Evolutionary conservation across 495 filamentous ascomycete species (phyloP), one percentile per base, ranked within the genome.

Genomic region (Cairneyella variabilis): DNA sequence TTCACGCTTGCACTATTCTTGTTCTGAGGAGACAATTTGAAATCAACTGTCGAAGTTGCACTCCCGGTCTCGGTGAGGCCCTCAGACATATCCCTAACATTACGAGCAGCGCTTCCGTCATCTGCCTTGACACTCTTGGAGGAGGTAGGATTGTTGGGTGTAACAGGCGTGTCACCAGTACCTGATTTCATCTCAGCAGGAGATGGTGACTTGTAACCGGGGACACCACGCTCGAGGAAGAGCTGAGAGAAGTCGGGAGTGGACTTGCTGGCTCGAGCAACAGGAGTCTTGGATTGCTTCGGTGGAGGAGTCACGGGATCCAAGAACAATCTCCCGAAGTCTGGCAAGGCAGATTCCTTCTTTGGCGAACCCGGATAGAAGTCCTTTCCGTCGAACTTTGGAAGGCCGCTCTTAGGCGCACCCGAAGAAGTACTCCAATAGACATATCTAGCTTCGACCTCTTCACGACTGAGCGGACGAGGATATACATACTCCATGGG

Each of bases 321-420:
- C 38, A 40, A 9, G 38, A 40, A 20, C 38, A 40, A 40, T 14
- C 17, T 40, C 8, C 17, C 16, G 12, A 40, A 40, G 17, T 40
- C 17, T 9, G 7, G 7, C 17, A 5, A 8, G 38, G 12, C 17
- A 8, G 16, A 8, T 5, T 14, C 38, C 58, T 76, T 78, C 45
- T 62, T 55, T 0, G 76, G 75, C 1, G 77, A 80, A 2, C 77
- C 63, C 2, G 74, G 75, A 51, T 80, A 79, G 59, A 81, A 81
- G 51, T 80, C 69, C 60, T 76, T 77, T 1, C 78, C 78, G 45
- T 81, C 76, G 47, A 72, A 81, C 57, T 77, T 80, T 27, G 78
- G 78, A 16, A 81, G 58, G 12, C 76, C 74, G n/a, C 58, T 61
- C 32, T 67, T 63, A 18, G 63, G 62, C n/a, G 63, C 59, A 43